Evolutionary conservation across 176 grass and related monocot genomes (phyloP), one percentile per base, ranked within the genome.

Genomic region (Melocanna baccifera): DNA sequence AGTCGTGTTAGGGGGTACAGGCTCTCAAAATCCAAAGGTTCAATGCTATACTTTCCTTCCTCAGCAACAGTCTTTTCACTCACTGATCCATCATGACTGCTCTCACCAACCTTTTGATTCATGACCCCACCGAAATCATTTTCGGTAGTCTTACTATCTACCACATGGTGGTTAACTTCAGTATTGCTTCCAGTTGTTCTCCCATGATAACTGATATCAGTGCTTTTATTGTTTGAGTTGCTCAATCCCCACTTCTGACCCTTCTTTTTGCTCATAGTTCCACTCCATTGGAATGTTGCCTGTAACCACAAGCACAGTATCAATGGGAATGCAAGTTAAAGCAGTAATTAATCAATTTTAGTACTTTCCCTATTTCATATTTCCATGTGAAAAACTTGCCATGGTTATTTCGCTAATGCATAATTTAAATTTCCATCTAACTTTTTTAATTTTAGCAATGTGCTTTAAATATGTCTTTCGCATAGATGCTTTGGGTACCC

Each of bases 221-320:
- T 69, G 13, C 53, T 86, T 57, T 45, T 92, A 70, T 65, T 83
- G 3, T 82, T 86, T 57, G 69, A 72, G 32, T 64, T 86, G 79
- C 86, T 30, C 75, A 81, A 73, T 52, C 93, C 93, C 93, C 96
- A 98, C 81, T 95, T 95, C 84, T 98, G 96, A 48, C 93, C 96
- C 89, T 95, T 95, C 81, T 88, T 91, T 85, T 96, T 95, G 87
- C 87, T 98, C 37, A 83, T 86, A 86, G 90, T 96, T 81, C 86
- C 93, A 86, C 82, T 92, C 96, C 96, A 98, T 1, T 87, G 68
- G 42, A 98, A 88, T 79, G 78, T 89, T 77, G 62, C 88, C 96
- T 98, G 50, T 29, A 92, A 79, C 29, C 53, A 85, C 11, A 87
- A 86, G 18, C 19, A 66, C 52, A 78, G 80, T 32, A 89, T 78